Conservation (phyloP, 1,284 basidiomycete genomes). For the Ganoderma sp. region DNA sequence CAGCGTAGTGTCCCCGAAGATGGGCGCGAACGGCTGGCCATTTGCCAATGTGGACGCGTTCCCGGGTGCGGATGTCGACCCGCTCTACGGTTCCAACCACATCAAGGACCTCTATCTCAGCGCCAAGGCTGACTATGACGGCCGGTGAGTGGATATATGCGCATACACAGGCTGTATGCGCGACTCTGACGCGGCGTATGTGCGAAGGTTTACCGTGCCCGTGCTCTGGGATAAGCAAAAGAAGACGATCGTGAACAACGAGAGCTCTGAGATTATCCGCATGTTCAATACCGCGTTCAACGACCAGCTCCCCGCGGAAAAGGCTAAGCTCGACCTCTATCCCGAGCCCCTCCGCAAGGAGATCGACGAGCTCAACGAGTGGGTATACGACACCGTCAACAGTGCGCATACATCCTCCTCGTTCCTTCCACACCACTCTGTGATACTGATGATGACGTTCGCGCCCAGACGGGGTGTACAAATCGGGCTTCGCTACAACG, state of each 20-base stretch:
- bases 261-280: constrained; percentile 92
- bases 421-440: background rate
- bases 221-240: constrained; percentile 93
- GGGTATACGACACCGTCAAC: constrained; percentile 86
- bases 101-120: constrained; percentile 88
- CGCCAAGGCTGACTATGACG: constrained; percentile 72
- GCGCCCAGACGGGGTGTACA: constrained; percentile 83
- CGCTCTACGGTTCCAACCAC: constrained; percentile 72
- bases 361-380: constrained; percentile 88
- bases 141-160: constrained; percentile 59
- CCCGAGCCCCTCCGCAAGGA: constrained; percentile 46
- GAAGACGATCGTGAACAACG: constrained; percentile 93
- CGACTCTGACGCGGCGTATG: constrained; percentile 52
- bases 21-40: constrained; percentile 88
- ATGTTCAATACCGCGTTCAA: constrained; percentile 90
- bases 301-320: constrained; percentile 68
- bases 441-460: background rate
- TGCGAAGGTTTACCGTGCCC: constrained; percentile 80
- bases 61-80: constrained; percentile 78
- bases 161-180: constrained; percentile 75
- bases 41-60: constrained; percentile 78
- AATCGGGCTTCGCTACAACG: constrained; percentile 84
- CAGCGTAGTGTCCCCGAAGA: constrained; percentile 90
- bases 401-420: constrained; percentile 52
- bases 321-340: constrained; percentile 49